A percentile compares a stretch with the other conserved stretches of the same genome.
phyloP scores from a whole-genome alignment of 106 monocot genomes.

The Allium fistulosum region DNA sequence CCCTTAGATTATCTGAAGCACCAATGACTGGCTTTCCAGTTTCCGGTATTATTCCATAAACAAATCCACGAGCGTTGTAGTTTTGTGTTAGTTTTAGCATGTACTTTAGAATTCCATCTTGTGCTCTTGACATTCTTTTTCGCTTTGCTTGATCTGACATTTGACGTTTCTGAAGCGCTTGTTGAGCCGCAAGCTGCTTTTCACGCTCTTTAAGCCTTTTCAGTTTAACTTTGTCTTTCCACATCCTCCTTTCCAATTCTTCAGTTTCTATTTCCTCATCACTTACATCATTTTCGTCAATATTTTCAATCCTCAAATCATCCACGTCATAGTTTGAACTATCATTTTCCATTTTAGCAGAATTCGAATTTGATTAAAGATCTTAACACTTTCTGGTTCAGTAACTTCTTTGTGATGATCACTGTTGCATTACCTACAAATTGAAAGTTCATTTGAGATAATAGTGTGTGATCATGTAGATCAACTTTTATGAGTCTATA shows the following conservation, averaged over 20 bases:
- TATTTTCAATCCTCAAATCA: constrained; percentile 48
- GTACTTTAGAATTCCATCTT: constrained; percentile 97
- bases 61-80: constrained; percentile 91
- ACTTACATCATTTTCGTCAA: constrained; percentile 91
- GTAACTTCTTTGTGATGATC: too few species aligned
- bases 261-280: constrained; percentile 89
- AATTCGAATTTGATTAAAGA: too few species aligned
- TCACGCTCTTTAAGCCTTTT: constrained; percentile 74
- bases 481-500: too few species aligned
- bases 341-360: neutral
- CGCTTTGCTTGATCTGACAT: constrained; percentile 80
- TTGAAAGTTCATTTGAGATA: too few species aligned
- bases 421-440: too few species aligned
- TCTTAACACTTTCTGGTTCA: too few species aligned
- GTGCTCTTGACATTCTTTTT: constrained; percentile 91
- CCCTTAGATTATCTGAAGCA: constrained; percentile 89
- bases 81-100: constrained; percentile 97
- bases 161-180: constrained; percentile 40
- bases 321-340: constrained; percentile 66
- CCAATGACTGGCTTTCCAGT: constrained; percentile 96
- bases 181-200: constrained; percentile 31
- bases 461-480: too few species aligned
- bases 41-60: constrained; percentile 95
- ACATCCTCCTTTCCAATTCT: constrained; percentile 69
- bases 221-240: constrained; percentile 85